Base-by-base conservation (phyloP, 352 stramenopile species). In the Globisporangium spinosum region DNA sequence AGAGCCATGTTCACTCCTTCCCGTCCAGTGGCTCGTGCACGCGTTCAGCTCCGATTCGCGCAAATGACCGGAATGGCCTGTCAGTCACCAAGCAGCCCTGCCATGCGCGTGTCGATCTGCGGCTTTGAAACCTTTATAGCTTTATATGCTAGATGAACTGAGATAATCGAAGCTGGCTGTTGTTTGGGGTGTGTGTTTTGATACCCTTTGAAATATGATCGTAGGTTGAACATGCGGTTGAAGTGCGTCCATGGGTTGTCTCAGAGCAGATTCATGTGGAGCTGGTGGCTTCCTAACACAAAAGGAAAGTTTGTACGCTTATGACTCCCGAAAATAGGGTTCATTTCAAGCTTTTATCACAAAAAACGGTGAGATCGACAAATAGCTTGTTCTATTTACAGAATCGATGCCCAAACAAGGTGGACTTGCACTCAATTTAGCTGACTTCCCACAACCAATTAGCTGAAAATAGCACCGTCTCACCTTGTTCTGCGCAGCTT, bases 251-350 rank as follows among this genome's bases (percentile, higher is more conserved):
- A 12, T 43, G 6, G 17, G 43, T 51, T 51, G 43, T 51, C 43
- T 51, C 43, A 51, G 43, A 20, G 17, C 43, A 51, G 43, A 51
- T 51, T 51, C 43, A 51, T 51, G 43, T 51, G 40, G 40, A 49
- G 40, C 40, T 49, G 17, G 43, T 51, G 43, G 17, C 43, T 51
- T 51, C 17, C 43, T 51, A 6, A 51, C 43, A 49, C 8, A 49
- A 49, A 49, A 22, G 40, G 40, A 15, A 49, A 22, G 13, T 49
- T 45, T 20, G 13, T 13, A 45, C 10, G 38, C 13, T 22, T 22
- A 17, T 9, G 1, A 5, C 15, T 49, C 1, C 6, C 43, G 17
- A 23, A 51, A 51, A n/a, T 9, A 51, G 43, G 43, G 43, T 23
- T 3, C 6, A 12, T 51, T 51, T 51, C 17, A 23, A 51, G 2